Percentiles rank a stretch among this genome's conserved stretches.
Evolutionary conservation across 257 asterid species (phyloP).

Genomic region (Cinchona pubescens): DNA sequence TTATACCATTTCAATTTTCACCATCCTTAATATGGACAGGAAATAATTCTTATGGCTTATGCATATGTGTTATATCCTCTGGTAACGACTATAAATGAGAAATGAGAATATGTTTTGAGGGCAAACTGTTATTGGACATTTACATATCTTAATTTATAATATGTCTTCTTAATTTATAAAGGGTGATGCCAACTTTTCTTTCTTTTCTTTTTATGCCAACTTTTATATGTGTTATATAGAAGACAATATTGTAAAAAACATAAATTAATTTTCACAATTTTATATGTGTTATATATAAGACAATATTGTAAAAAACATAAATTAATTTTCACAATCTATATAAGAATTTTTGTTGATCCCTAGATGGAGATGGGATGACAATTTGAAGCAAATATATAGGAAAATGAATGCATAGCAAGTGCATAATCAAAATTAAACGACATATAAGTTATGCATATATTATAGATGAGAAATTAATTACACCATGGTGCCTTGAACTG

Average conservation of each 20-base stretch:
- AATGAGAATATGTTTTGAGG: neutral
- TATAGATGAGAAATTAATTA: neutral
- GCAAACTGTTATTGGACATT: neutral
- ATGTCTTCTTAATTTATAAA: neutral
- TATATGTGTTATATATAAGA: neutral
- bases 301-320: neutral
- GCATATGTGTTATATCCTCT: neutral
- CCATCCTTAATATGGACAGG: neutral
- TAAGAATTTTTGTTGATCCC: neutral
- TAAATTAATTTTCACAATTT: too few species aligned
- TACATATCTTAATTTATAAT: too few species aligned
- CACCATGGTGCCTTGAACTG: neutral
- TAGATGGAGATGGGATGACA: neutral
- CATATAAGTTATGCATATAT: neutral
- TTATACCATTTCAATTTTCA: neutral
- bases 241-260: too few species aligned
- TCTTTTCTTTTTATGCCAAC: too few species aligned
- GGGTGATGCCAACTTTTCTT: too few species aligned
- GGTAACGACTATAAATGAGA: neutral
- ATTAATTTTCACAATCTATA: neutral
- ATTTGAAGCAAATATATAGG: neutral
- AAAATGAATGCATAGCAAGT: neutral
- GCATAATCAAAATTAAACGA: neutral
- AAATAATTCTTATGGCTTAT: too few species aligned
- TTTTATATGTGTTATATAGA: too few species aligned